A percentile compares a stretch with the other conserved stretches of the same genome.
phyloP scores from a whole-genome alignment of 768 basidiomycete species.

The Multifurca ochricompacta region DNA sequence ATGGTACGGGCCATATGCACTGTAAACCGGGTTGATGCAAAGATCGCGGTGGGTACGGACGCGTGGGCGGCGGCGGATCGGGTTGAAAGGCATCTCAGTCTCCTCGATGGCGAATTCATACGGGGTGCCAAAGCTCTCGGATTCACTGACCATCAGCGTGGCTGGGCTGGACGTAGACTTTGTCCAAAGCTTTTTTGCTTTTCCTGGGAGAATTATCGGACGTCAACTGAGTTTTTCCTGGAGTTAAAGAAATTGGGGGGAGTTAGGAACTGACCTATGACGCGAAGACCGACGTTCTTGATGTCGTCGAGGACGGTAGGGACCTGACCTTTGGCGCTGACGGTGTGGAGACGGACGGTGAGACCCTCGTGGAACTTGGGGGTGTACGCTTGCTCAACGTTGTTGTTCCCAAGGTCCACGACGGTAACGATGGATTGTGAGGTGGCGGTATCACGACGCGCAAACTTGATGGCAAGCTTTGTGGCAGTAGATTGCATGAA shows the following conservation, averaged over 20 bases:
- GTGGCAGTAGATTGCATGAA: not conserved
- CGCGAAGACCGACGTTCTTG: not conserved
- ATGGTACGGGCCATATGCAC: not conserved
- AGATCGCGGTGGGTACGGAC: not conserved
- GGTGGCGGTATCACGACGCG: not conserved
- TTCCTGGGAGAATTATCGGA: not conserved
- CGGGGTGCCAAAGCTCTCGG: not conserved
- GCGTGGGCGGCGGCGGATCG: not conserved
- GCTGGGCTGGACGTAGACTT: not conserved
- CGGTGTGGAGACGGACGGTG: not conserved
- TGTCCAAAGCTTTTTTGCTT: not conserved
- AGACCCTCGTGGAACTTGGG: not conserved
- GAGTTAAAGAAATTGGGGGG: too few species aligned
- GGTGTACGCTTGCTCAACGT: not conserved
- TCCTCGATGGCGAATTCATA: not conserved
- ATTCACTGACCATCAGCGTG: not conserved
- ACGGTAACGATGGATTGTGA: not conserved
- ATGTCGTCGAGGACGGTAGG: not conserved
- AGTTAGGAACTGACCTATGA: not conserved
- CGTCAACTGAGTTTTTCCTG: not conserved
- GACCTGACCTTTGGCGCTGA: not conserved
- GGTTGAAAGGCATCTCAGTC: not conserved
- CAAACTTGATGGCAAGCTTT: not conserved
- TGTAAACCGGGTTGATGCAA: not conserved
- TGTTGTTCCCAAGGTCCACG: not conserved